Conservation (phyloP, 768 basidiomycete genomes). For the Psilocybe tampanensis region DNA sequence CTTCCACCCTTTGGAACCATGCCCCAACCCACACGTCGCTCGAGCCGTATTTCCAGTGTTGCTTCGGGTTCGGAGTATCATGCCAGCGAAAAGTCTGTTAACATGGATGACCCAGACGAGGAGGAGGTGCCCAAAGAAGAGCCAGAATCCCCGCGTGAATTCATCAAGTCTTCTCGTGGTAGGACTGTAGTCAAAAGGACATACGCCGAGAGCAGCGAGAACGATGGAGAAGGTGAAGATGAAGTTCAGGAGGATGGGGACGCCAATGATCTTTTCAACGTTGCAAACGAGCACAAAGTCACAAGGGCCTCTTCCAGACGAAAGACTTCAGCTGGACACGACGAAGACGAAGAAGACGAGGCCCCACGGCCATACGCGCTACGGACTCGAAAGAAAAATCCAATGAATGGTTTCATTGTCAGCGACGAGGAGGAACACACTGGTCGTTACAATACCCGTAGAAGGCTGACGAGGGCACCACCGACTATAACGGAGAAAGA, state of each 20-base stretch:
- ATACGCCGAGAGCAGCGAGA: conserved; percentile 51
- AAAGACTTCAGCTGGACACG: conserved; percentile 20
- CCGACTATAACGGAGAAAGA: conserved; percentile 12
- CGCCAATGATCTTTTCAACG: conserved; percentile 26
- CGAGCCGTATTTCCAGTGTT: conserved; percentile 35
- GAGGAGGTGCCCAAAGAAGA: conserved; percentile 29
- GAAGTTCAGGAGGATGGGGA: conserved; percentile 16
- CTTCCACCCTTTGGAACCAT: conserved; percentile 30
- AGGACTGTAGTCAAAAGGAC: conserved; percentile 38
- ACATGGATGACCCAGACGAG: conserved; percentile 30
- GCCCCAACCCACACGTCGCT: conserved; percentile 37
- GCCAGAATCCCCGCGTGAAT: conserved; percentile 23
- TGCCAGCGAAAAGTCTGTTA: conserved; percentile 47
- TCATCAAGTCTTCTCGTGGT: too few species aligned
- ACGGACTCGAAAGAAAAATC: conserved; percentile 12
- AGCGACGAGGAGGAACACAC: conserved; percentile 47
- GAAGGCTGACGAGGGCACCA: conserved; percentile 3
- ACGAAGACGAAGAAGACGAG: conserved; percentile 29
- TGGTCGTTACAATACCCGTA: conserved; percentile 42
- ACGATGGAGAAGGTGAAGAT: conserved; percentile 32
- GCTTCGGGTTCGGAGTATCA: conserved; percentile 54
- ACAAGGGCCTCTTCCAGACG: conserved; percentile 17
- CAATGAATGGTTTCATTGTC: conserved; percentile 28
- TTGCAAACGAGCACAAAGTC: conserved; percentile 27
- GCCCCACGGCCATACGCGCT: conserved; percentile 3